phyloP scores from a whole-genome alignment of 768 basidiomycete genomes.

The Guyanaporus albipodus region DNA sequence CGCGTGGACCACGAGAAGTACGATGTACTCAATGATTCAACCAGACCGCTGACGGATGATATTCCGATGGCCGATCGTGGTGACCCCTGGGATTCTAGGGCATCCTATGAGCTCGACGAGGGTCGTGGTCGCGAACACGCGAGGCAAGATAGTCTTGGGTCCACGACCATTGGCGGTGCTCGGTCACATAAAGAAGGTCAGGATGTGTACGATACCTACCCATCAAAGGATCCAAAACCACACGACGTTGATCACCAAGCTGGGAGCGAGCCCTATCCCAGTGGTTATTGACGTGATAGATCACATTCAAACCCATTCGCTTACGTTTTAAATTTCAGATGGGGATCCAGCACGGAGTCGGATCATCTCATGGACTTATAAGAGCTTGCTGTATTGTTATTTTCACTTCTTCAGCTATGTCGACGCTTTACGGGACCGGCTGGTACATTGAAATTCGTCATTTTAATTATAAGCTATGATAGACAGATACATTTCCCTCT shows the following conservation, averaged over 20 bases:
- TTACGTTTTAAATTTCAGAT: background rate
- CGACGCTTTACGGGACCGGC: background rate
- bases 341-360: background rate
- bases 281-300: constrained; percentile 35
- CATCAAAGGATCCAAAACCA: constrained; percentile 31
- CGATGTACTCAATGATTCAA: constrained; percentile 62
- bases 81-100: constrained; percentile 68
- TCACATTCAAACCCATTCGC: background rate
- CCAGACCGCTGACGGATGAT: constrained; percentile 49
- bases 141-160: constrained; percentile 55
- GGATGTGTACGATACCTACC: constrained; percentile 23
- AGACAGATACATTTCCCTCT: constrained; percentile 28
- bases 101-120: constrained; percentile 40
- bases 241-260: constrained; percentile 30
- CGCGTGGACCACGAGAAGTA: constrained; percentile 79
- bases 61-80: constrained; percentile 61
- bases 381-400: constrained; percentile 5
- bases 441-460: no score
- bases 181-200: constrained; percentile 44
- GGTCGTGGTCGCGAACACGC: constrained; percentile 43
- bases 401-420: background rate
- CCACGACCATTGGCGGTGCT: constrained; percentile 52
- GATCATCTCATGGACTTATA: constrained; percentile 8
- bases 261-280: constrained; percentile 38
- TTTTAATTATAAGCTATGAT: no score